Conservation (phyloP, 139 green algal genomes). For the Tetraselmis chui region DNA sequence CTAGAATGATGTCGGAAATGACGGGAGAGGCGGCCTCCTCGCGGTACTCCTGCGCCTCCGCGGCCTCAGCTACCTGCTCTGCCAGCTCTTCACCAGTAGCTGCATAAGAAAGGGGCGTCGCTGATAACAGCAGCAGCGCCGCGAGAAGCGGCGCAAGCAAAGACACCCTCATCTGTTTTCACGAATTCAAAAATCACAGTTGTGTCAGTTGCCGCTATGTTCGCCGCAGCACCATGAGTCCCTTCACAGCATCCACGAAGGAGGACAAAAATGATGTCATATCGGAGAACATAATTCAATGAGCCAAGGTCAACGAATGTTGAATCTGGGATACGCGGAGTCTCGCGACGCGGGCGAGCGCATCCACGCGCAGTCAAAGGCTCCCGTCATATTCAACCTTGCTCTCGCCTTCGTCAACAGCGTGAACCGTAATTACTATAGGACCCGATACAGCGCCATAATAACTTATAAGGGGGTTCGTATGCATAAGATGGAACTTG, state of each 20-base stretch:
- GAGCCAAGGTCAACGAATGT: not conserved
- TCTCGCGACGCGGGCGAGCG: too few relatives aligned
- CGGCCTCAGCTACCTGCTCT: not conserved
- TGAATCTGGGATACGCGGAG: too few relatives aligned
- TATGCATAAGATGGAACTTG: too few relatives aligned
- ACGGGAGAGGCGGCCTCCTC: not conserved
- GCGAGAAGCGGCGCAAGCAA: not conserved
- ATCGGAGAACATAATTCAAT: not conserved
- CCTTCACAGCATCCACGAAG: not conserved
- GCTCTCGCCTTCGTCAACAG: too few relatives aligned
- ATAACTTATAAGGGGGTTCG: too few relatives aligned
- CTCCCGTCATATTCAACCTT: too few relatives aligned
- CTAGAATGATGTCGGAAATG: constrained; percentile 13
- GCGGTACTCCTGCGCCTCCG: not conserved
- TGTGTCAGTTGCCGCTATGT: not conserved
- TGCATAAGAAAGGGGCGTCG: not conserved
- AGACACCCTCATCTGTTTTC: not conserved
- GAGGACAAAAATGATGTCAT: not conserved
- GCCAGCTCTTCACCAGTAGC: not conserved
- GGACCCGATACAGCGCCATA: too few relatives aligned
- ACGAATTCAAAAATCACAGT: too few relatives aligned
- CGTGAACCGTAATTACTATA: too few relatives aligned
- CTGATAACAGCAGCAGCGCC: not conserved
- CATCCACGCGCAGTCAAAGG: too few relatives aligned
- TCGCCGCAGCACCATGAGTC: not conserved